Evolutionary conservation across 352 stramenopile species (phyloP).

Genomic region (Globisporangium paroecandrum): DNA sequence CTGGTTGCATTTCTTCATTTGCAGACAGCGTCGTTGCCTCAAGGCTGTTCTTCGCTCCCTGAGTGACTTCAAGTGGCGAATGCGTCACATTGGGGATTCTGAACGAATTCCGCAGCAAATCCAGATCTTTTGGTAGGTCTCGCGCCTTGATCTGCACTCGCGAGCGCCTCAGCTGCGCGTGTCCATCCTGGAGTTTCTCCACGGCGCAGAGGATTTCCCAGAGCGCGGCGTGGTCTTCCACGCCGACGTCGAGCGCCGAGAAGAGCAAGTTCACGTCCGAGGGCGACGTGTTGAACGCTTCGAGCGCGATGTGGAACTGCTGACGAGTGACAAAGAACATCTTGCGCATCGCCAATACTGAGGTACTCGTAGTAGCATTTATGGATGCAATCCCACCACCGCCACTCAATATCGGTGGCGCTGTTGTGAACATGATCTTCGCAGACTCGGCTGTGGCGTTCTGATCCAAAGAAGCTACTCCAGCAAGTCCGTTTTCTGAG

Average conservation of each 20-base stretch:
- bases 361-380: conserved; percentile 3
- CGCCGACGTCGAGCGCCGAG: conserved; percentile 48
- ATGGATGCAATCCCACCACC: neutral
- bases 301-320: conserved; percentile 56
- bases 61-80: neutral
- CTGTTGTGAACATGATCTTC: conserved; percentile 6
- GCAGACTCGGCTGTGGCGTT: neutral
- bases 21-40: neutral
- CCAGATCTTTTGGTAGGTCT: conserved; percentile 35
- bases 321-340: conserved; percentile 47
- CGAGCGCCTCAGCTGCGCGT: conserved; percentile 40
- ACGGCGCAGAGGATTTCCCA: conserved; percentile 46
- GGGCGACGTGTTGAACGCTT: conserved; percentile 41
- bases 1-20: neutral
- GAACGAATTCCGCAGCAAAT: conserved; percentile 26
- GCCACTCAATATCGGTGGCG: neutral
- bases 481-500: neutral
- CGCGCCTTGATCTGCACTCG: conserved; percentile 44
- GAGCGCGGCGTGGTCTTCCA: conserved; percentile 45
- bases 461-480: neutral
- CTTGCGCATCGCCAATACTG: conserved; percentile 24
- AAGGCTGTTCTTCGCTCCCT: neutral
- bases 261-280: conserved; percentile 62
- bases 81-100: conserved; percentile 12
- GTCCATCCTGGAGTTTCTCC: conserved; percentile 41